Evolutionary conservation across 192 early-diverging fungal genomes (phyloP), one percentile per base, ranked within the genome.

Genomic region (Gamsiella multidivaricata): DNA sequence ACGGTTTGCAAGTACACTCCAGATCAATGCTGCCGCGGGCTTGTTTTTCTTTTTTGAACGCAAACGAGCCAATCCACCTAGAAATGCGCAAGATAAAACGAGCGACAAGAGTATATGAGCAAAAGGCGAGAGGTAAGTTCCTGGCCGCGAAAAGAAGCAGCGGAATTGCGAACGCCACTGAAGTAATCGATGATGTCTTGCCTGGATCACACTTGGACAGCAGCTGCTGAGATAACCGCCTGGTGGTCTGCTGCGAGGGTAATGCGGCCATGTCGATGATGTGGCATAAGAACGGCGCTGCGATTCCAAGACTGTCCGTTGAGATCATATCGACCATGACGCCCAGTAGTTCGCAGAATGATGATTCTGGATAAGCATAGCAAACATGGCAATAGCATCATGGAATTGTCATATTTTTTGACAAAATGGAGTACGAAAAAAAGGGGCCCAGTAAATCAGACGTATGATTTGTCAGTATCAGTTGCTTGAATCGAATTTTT

Each of bases 191-290:
- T 0, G 5, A 15, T 25, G 69, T 8, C 50, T 43, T 69, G 54
- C 76, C 79, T 55, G 63, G 26, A 37, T 80, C 82, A 11, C 83
- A 60, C 43, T 87, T 85, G 25, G 65, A 79, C 12, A 88, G 49
- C 37, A 88, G 41, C 26, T 81, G 69, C 26, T 78, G 69, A 15
- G 86, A 84, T 36, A 86, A 69, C 5, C 58, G 52, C 2, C 63
- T 32, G 42, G 82, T 86, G 1, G 84, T 88, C 26, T 81, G 63
- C 54, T 84, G 84, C 1, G 86, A 86, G 5, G 84, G 86, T n/a
- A 88, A 51, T 5, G 86, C 83, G 9, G 86, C 83, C 67, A 83
- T 84, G 51, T 88, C 86, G 37, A 88, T 86, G 28, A 88, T 86
- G 47, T 88, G 86, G 22, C 83, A 82, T 12, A 88, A 69, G 45